These are phyloP conservation scores for Nakazawaea molendinolei DNA, from an alignment of 805 yeast species.

Conservation along the genomic window DNA sequence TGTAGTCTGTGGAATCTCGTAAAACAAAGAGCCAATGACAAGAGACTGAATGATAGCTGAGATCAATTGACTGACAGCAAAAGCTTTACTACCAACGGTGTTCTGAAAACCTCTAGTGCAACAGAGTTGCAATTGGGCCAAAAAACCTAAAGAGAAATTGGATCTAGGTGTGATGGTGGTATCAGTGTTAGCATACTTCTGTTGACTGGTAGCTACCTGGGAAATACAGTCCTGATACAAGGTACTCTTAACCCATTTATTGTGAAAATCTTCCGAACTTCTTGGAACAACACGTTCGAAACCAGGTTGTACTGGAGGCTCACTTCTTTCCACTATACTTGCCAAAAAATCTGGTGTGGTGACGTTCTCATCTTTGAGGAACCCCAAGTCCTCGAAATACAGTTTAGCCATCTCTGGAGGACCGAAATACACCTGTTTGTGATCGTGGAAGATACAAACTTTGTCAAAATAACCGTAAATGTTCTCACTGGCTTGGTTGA, in stretches of 20 bases:
- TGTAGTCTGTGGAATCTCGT: constrained; percentile 43
- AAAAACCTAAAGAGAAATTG: constrained; percentile 34
- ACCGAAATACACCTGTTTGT: constrained; percentile 51
- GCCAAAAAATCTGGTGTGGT: constrained; percentile 57
- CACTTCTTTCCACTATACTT: constrained; percentile 34
- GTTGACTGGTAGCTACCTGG: constrained; percentile 25
- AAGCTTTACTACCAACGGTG: constrained; percentile 37
- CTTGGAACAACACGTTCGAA: constrained; percentile 29
- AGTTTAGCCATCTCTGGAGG: constrained; percentile 36
- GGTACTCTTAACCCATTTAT: constrained; percentile 28
- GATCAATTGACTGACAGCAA: constrained; percentile 32
- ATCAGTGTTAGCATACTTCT: constrained; percentile 18
- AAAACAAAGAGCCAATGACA: constrained; percentile 57
- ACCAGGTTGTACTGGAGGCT: constrained; percentile 24
- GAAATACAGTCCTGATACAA: constrained; percentile 24
- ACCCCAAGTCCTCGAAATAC: constrained; percentile 49
- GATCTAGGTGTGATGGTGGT: constrained; percentile 34
- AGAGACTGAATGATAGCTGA: constrained; percentile 40
- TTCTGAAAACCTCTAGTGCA: constrained; percentile 29
- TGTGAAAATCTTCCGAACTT: constrained; percentile 32
- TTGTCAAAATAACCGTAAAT: constrained; percentile 50
- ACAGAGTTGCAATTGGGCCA: constrained; percentile 42
- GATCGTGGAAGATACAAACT: constrained; percentile 47
- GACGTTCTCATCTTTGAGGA: constrained; percentile 38
- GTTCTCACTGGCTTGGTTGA: constrained; percentile 52